A percentile compares a stretch with the other conserved stretches of the same genome.
Conservation (phyloP, 257 asterid genomes). For the Solanum arcanum region DNA sequence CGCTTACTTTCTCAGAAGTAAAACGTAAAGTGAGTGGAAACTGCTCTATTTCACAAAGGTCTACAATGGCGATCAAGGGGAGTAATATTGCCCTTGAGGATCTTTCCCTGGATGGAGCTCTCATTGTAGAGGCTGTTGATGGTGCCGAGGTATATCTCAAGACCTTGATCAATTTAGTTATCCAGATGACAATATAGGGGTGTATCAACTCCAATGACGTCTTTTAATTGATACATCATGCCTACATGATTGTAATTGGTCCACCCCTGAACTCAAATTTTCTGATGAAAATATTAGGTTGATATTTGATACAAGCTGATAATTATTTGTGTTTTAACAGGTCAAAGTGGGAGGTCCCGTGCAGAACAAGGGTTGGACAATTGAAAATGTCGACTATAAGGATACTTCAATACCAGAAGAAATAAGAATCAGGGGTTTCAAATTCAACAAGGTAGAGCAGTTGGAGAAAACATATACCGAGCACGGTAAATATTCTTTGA, state of each 20-base stretch:
- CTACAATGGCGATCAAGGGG: slow-evolving; percentile 70
- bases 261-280: background rate
- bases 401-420: slow-evolving; percentile 72
- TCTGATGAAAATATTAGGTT: background rate
- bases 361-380: slow-evolving; percentile 70
- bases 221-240: background rate
- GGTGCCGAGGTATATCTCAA: slow-evolving; percentile 59
- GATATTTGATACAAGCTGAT: background rate
- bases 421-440: slow-evolving; percentile 85
- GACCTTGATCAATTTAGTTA: background rate
- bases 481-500: slow-evolving; percentile 52
- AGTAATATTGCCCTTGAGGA: slow-evolving; percentile 44
- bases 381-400: slow-evolving; percentile 63
- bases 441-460: slow-evolving; percentile 64
- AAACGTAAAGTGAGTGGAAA: slow-evolving; percentile 51
- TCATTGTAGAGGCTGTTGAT: slow-evolving; percentile 49
- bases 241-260: background rate
- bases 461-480: slow-evolving; percentile 37
- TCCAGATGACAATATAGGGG: background rate
- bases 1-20: slow-evolving; percentile 67
- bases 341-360: slow-evolving; percentile 59
- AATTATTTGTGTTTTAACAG: slow-evolving; percentile 18
- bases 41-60: slow-evolving; percentile 53
- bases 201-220: background rate
- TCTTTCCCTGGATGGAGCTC: slow-evolving; percentile 86